Percentiles rank a stretch among this genome's conserved stretches.
These are phyloP conservation scores for Aspergillus caelatus DNA, from an alignment of 2,329 filamentous ascomycete species.

Conservation along the genomic window DNA sequence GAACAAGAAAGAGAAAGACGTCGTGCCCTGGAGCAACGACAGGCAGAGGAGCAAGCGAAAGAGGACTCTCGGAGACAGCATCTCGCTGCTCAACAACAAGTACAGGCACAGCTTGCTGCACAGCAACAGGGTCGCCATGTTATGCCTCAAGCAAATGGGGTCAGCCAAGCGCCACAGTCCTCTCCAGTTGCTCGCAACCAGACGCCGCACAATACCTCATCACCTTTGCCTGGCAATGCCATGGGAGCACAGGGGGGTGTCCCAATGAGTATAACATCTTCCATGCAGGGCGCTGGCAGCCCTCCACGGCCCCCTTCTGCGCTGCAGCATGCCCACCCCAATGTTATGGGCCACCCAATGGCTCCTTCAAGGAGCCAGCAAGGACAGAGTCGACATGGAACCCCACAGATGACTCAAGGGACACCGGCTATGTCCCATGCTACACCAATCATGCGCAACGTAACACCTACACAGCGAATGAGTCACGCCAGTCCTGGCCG, in stretches of 20 bases:
- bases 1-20: conserved; percentile 54
- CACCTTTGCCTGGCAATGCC: conserved; percentile 45
- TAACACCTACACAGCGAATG: conserved; percentile 51
- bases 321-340: conserved; percentile 51
- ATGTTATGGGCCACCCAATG: conserved; percentile 50
- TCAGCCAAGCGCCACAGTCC: conserved; percentile 47
- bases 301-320: conserved; percentile 49
- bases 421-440: conserved; percentile 51
- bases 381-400: conserved; percentile 51
- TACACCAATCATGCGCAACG: conserved; percentile 52
- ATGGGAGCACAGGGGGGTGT: conserved; percentile 44
- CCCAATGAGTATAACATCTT: conserved; percentile 49
- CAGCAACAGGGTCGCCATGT: conserved; percentile 56
- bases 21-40: conserved; percentile 46
- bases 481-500: conserved; percentile 49
- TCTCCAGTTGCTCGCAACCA: conserved; percentile 52
- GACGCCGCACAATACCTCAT: conserved; percentile 50
- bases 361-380: conserved; percentile 48
- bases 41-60: conserved; percentile 47
- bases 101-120: conserved; percentile 45
- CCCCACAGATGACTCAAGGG: conserved; percentile 51
- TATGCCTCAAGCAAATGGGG: conserved; percentile 48
- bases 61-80: conserved; percentile 45
- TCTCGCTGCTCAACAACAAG: conserved; percentile 51
- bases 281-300: conserved; percentile 50